These are phyloP conservation scores for Monascus ruber DNA, from an alignment of 2,329 filamentous ascomycete genomes.

Conservation along the genomic window DNA sequence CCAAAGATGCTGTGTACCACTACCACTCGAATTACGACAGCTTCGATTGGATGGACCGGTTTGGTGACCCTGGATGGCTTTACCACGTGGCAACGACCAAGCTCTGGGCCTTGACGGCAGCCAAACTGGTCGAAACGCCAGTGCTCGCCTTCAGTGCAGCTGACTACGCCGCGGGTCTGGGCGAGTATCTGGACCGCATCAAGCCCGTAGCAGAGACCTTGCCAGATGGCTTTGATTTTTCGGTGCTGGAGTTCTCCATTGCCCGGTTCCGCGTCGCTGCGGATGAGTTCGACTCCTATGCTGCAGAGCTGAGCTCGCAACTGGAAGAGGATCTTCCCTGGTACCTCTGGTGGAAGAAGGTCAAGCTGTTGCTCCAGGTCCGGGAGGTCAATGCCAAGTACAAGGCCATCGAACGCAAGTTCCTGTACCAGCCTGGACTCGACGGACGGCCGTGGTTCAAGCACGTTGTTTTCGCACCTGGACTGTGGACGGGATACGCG, in stretches of 20 bases:
- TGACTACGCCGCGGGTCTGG: slow-evolving; percentile 51
- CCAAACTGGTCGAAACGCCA: slow-evolving; percentile 49
- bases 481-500: slow-evolving; percentile 81
- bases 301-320: slow-evolving; percentile 36
- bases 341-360: slow-evolving; percentile 63
- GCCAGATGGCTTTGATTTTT: slow-evolving; percentile 29
- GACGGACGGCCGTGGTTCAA: slow-evolving; percentile 84
- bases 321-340: slow-evolving; percentile 53
- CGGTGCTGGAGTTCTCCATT: slow-evolving; percentile 39
- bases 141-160: slow-evolving; percentile 54
- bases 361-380: slow-evolving; percentile 53
- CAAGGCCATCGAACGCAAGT: slow-evolving; percentile 71
- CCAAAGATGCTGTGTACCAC: slow-evolving; percentile 48
- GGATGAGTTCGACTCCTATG: slow-evolving; percentile 40
- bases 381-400: slow-evolving; percentile 65
- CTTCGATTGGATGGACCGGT: slow-evolving; percentile 72
- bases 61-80: slow-evolving; percentile 53
- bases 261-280: slow-evolving; percentile 38
- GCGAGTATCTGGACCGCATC: slow-evolving; percentile 28
- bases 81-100: slow-evolving; percentile 56
- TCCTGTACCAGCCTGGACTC: slow-evolving; percentile 63
- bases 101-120: slow-evolving; percentile 50
- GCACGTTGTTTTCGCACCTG: slow-evolving; percentile 86
- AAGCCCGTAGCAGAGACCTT: slow-evolving; percentile 16
- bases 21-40: slow-evolving; percentile 80